Base-by-base conservation (phyloP, 768 basidiomycete genomes). In the Auricularia sp. region DNA sequence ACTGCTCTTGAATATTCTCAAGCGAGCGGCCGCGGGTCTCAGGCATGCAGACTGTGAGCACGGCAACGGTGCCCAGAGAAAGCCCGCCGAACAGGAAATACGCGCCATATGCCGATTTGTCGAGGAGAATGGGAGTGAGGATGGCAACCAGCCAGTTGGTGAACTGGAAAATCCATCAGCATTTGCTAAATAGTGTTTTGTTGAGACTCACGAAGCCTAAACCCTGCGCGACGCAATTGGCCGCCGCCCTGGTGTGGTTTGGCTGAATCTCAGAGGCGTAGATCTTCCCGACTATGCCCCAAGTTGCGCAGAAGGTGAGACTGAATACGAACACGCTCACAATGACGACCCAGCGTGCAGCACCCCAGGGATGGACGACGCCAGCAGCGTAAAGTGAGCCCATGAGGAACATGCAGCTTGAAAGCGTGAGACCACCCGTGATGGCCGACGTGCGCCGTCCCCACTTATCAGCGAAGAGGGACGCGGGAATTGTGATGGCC, bases 181-280 rank as follows among this genome's bases (percentile, higher is more conserved):
- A 36, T 39, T 29, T 36, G 14, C 43, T 35, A 56, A 61, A 43
- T 3, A n/a, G 44, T 10, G n/a, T 29, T 0, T 29, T 29, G 33
- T 62, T 34, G 11, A 51, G 11, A 51, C 77, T 36, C 39, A 79
- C 79, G 74, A 78, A 80, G 66, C 79, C 77, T 35, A 76, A 67
- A 36, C 75, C 75, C 62, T 77, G 75, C 6, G 77, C 71, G 64
- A 82, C 67, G 68, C 77, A 71, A 66, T 79, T 67, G 3, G 78
- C 77, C 1, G 77, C 71, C 1, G 79, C 78, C 21, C 82, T 77
- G 14, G 80, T 77, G 21, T 76, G 75, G 14, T 74, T 77, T 3
- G 82, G 83, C 66, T 83, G 74, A 42, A 83, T 79, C 68, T 83
- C 83, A 44, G 74, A 78, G 23, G 71, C 72, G 69, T 75, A 76